These are phyloP conservation scores for Tilletia horrida DNA, from an alignment of 1,284 basidiomycete genomes.

Conservation along the genomic window DNA sequence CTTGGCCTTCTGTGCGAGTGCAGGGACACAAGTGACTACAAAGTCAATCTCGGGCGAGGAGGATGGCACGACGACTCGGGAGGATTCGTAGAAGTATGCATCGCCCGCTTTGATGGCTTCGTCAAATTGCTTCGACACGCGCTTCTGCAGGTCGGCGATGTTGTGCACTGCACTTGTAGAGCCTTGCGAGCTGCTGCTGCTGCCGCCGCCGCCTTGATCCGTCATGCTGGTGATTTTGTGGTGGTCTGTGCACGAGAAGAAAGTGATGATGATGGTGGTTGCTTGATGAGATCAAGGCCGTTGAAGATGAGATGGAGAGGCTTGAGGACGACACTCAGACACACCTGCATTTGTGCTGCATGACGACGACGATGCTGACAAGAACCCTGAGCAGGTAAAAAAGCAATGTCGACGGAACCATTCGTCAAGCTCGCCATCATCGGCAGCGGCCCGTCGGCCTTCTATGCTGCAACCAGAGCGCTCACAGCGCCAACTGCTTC, in stretches of 20 bases:
- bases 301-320: not conserved
- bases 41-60: not conserved
- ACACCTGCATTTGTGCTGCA: not conserved
- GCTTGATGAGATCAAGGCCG: not conserved
- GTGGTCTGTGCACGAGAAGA: not conserved
- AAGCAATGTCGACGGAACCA: not conserved
- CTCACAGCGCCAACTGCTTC: conserved; percentile 25
- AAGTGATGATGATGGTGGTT: not conserved
- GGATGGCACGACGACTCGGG: conserved; percentile 25
- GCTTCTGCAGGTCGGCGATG: conserved; percentile 25
- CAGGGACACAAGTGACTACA: conserved; percentile 38
- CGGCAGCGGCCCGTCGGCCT: conserved; percentile 87
- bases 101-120: conserved; percentile 34
- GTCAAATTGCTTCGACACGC: conserved; percentile 37
- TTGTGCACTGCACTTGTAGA: not conserved
- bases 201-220: not conserved
- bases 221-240: not conserved
- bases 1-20: conserved; percentile 45
- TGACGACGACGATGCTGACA: not conserved
- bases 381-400: not conserved
- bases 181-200: not conserved
- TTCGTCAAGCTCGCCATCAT: conserved; percentile 66
- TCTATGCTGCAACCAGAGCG: conserved; percentile 71
- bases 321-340: not conserved
- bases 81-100: conserved; percentile 48